Evolutionary conservation across 139 green algal genomes (phyloP).

Genomic region (Tetraselmis chui): DNA sequence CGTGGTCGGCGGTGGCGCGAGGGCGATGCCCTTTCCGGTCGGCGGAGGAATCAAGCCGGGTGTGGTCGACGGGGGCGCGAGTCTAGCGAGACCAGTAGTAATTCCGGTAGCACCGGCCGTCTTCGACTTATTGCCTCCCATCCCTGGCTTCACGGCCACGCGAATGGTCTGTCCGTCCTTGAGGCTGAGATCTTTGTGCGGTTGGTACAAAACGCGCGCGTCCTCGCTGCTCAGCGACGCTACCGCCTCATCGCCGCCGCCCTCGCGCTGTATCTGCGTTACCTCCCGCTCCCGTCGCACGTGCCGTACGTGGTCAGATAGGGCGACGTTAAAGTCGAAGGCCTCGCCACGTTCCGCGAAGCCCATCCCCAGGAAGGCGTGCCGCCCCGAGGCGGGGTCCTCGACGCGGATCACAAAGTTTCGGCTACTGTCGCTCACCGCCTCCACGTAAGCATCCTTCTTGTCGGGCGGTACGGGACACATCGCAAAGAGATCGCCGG

Average conservation of each 20-base stretch:
- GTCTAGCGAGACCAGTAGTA: too few relatives aligned
- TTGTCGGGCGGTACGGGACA: slow-evolving; percentile 54
- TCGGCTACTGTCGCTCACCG: slow-evolving; percentile 45
- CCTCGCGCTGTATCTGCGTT: slow-evolving; percentile 8
- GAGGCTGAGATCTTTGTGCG: slow-evolving; percentile 51
- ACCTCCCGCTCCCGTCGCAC: slow-evolving; percentile 24
- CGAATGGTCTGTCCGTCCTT: slow-evolving; percentile 64
- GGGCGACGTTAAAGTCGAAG: slow-evolving; percentile 80
- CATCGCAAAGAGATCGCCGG: slow-evolving; percentile 60
- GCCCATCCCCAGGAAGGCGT: slow-evolving; percentile 73
- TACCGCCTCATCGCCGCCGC: slow-evolving; percentile 3
- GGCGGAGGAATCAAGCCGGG: background rate
- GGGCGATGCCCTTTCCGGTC: background rate
- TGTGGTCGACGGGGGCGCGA: background rate
- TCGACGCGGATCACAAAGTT: slow-evolving; percentile 76
- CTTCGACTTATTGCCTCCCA: background rate
- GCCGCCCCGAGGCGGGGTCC: slow-evolving; percentile 47
- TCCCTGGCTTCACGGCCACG: background rate
- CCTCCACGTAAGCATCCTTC: slow-evolving; percentile 47
- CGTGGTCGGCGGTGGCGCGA: background rate
- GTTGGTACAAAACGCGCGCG: slow-evolving; percentile 38
- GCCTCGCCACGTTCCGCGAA: slow-evolving; percentile 63
- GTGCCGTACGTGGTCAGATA: slow-evolving; percentile 53
- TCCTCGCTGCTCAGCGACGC: slow-evolving; percentile 16
- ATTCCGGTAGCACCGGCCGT: background rate